Evolutionary conservation across 805 yeast species (phyloP).

Genomic region (Myxozyma kluyveri): DNA sequence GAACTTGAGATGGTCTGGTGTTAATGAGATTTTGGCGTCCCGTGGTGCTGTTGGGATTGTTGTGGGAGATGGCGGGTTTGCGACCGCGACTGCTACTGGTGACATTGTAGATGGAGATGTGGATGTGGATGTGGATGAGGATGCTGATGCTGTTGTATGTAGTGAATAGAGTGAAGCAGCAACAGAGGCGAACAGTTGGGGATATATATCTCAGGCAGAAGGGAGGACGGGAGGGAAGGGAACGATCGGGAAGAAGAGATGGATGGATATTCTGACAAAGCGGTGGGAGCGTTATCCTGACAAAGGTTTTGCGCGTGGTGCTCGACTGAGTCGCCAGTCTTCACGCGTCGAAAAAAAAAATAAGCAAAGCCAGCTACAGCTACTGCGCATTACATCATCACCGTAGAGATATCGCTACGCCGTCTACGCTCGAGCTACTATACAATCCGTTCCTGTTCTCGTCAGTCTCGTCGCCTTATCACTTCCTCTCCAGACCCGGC

Average conservation of each 20-base stretch:
- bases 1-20: constrained; percentile 58
- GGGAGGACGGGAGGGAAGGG: not conserved
- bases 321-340: no score
- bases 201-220: not conserved
- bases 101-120: constrained; percentile 11
- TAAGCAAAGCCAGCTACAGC: no score
- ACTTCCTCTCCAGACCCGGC: no score
- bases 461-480: no score
- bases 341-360: no score
- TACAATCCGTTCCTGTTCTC: no score
- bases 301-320: no score
- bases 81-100: constrained; percentile 16
- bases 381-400: no score
- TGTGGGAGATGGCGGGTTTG: not conserved
- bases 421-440: no score
- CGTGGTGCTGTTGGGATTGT: not conserved
- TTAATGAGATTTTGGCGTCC: constrained; percentile 36
- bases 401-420: no score
- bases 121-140: not conserved
- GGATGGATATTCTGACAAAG: no score
- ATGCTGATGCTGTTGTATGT: not conserved
- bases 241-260: not conserved
- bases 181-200: not conserved
- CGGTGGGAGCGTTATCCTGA: no score
- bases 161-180: not conserved